Base-by-base conservation (phyloP, 1,284 basidiomycete genomes). In the Wallemia mellicola region DNA sequence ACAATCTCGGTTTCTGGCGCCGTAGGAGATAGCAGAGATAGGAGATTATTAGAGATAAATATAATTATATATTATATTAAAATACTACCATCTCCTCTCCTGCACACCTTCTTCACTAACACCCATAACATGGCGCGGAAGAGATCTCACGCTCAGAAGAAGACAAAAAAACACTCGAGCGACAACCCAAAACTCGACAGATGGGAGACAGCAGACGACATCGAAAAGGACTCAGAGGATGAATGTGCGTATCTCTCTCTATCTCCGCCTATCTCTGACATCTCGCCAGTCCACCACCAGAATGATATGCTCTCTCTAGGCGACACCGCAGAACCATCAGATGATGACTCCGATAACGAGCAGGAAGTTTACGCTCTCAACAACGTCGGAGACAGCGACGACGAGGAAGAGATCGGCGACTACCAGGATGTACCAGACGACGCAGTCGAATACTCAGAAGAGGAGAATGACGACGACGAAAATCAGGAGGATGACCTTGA, bases 391-490 rank as follows among this genome's bases (percentile, higher is more conserved):
- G 61, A 60, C 57, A 32, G 55, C 59, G 30, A 59, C 58, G 28
- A 63, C 60, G 28, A 62, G 61, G 28, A 22, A 17, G 38, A 48
- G 5, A 48, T 48, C 9, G 38, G 38, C n/a, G 38, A 48, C 33
- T 1, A 27, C 30, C 1, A 63, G 58, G 57, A 59, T 56, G 32
- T 25, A 54, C 58, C 55, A 58, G 24, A 58, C 56, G 55, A 60
- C 60, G 26, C 78, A 27, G 80, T 79, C 24, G 91, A 89, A 69
- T 89, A 91, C 69, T 78, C 85, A n/a, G 84, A 82, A 26, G 86
- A 87, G 67, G 84, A 82, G 30, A 79, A 76, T 24, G 74, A 83
- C 60, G 68, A 66, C 1, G 66, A 65, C 7, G 66, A 64, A 14
- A 64, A 66, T n/a, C 83, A 86, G 62, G 83, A 85, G n/a, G n/a